Conservation (phyloP, 2,329 filamentous ascomycete species). For the Aschersonia sp. region DNA sequence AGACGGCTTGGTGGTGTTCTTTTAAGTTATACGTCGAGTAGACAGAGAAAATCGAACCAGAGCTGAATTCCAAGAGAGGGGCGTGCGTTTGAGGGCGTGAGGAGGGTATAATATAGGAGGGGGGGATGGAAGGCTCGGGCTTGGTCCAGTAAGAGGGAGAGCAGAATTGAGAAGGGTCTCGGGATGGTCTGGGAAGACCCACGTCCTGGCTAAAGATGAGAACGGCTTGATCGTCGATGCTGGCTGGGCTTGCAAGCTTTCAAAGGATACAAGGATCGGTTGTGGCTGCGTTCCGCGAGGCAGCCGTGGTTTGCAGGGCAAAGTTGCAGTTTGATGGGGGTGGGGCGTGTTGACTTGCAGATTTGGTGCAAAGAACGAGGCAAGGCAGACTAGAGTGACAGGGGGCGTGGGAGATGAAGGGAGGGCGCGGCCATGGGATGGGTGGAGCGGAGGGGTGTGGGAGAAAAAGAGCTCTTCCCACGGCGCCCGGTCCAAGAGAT, state of each 20-base stretch:
- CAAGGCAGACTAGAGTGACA: neutral
- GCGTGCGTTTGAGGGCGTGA: neutral
- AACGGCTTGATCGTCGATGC: constrained; percentile 5
- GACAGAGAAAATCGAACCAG: neutral
- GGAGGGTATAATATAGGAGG: neutral
- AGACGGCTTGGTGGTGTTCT: neutral
- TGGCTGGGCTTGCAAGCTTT: constrained; percentile 1
- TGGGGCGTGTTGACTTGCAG: neutral
- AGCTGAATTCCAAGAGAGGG: neutral
- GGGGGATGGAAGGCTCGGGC: constrained; percentile 1
- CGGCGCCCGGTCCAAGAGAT: no score
- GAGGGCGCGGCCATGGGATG: neutral
- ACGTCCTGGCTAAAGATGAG: constrained; percentile 2
- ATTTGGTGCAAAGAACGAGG: neutral
- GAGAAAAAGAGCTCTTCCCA: no score
- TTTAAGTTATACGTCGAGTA: neutral
- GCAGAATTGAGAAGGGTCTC: constrained; percentile 3
- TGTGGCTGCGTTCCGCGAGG: constrained; percentile 5
- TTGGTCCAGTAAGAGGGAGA: constrained; percentile 3
- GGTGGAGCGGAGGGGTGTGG: neutral
- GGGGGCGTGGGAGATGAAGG: neutral
- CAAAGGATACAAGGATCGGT: constrained; percentile 5
- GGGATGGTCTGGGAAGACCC: constrained; percentile 3
- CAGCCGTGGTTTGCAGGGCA: constrained; percentile 2
- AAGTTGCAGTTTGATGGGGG: constrained; percentile 1